Base-by-base conservation (phyloP, 257 asterid species). In the Leonotis leonurus region DNA sequence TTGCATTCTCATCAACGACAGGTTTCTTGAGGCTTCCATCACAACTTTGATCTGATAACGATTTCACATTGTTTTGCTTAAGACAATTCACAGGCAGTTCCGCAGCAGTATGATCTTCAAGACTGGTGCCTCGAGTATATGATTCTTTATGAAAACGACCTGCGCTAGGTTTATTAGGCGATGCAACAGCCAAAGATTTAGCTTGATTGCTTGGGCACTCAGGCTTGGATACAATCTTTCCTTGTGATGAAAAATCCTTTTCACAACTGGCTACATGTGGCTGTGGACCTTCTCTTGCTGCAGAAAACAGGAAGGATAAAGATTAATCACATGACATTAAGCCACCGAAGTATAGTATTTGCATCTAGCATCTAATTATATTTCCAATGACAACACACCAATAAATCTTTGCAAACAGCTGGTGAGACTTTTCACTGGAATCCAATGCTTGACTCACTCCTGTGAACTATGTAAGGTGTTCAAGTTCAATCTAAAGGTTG, bases 221-320 rank as follows among this genome's bases (percentile, higher is more conserved):
- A 30, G 43, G 52, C 1, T 35, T 30, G 49, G 21, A 64, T 67
- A 67, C 26, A 13, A 25, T 41, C 41, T 50, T 41, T 16, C 35
- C 53, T 35, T 69, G 66, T 17, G 74, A 61, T 32, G 14, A 63
- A 20, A 41, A 46, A 56, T 61, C 71, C 51, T 65, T 29, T 51
- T 53, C 68, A 29, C n/a, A 44, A 33, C 60, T 33, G 59, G 62
- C 65, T 29, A 52, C 62, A 40, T 9, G 53, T 8, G 56, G 68
- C 17, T 73, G 72, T 41, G 3, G 62, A 70, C 40, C 62, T 21
- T 24, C 62, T 12, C 33, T 61, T 40, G 75, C 72, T 48, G 49
- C 21, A 21, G 48, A 10, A 37, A 68, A 68, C 18, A 55, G 32
- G 52, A 68, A 52, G 45, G 56, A 60, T 22, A 37, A 60, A 33